Base-by-base conservation (phyloP, 805 yeast species). In the Starmerella potacharoeniae region DNA sequence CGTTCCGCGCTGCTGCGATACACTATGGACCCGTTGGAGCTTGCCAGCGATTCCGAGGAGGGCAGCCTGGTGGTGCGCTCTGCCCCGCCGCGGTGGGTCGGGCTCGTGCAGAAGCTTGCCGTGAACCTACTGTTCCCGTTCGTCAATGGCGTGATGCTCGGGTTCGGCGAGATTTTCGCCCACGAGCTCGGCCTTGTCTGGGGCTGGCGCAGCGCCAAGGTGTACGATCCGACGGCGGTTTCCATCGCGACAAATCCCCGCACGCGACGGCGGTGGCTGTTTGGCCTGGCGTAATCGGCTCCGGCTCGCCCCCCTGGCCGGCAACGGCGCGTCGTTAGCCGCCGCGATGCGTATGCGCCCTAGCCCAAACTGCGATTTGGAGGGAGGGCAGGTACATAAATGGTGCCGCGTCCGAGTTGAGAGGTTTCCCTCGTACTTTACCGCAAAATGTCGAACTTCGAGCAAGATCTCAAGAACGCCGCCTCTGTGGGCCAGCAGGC, bases 141-240 rank as follows among this genome's bases (percentile, higher is more conserved):
- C 64, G 74, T 91, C 62, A 91, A 91, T 64, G 97, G 97, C 8
- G 73, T 91, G 70, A 90, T 90, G 96, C 77, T 91, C 51, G 97
- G 97, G 0, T 88, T 91, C 67, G 97, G 97, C 1, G 97, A 91
- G 72, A 82, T 91, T 22, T 73, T 87, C 56, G 97, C 97, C 8
- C 96, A 90, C 67, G 97, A 91, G 65, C 71, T 91, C 42, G 95
- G 96, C 6, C 86, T 86, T 73, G 75, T 76, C 49, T 83, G 79
- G 70, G 82, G 86, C 46, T 85, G 93, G 86, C 65, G 74, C 28
- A 88, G 84, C 6, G 89, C 89, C 10, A 39, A 47, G 28, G 61
- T 58, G 4, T 61, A 55, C 51, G 64, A 60, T 33, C 65, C 65
- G 5, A n/a, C 56, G 9, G 33, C 28, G 6, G 47, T 35, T 28